phyloP scores from a whole-genome alignment of 2,329 filamentous ascomycete genomes.

The Akanthomyces muscarius region DNA sequence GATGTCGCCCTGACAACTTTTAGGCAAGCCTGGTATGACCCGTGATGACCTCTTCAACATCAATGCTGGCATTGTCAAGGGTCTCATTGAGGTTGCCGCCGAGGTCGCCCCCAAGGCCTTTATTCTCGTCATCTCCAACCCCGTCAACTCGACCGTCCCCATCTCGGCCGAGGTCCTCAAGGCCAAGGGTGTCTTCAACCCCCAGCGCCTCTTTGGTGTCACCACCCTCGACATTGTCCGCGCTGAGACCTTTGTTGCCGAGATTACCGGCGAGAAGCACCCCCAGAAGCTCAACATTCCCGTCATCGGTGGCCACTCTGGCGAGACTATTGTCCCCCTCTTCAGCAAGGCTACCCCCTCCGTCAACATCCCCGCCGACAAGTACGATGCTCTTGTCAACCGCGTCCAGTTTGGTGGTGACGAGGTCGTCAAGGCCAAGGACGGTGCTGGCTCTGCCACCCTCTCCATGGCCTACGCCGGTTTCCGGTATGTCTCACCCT shows the following conservation, averaged over 20 bases:
- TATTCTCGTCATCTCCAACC: slow-evolving; percentile 97
- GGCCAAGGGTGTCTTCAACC: slow-evolving; percentile 86
- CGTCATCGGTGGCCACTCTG: slow-evolving; percentile 95
- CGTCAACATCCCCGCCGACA: slow-evolving; percentile 79
- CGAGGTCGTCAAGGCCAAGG: slow-evolving; percentile 93
- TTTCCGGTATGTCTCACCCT: slow-evolving; percentile 61
- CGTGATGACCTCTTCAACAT: slow-evolving; percentile 99
- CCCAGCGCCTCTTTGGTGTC: slow-evolving; percentile 95
- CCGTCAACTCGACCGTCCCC: slow-evolving; percentile 97
- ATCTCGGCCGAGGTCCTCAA: slow-evolving; percentile 97
- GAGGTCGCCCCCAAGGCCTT: slow-evolving; percentile 89
- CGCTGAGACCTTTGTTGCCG: slow-evolving; percentile 91
- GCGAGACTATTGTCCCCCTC: slow-evolving; percentile 95
- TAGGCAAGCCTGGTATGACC: slow-evolving; percentile 98
- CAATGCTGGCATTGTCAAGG: slow-evolving; percentile 97
- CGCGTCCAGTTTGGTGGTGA: slow-evolving; percentile 98
- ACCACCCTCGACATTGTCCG: slow-evolving; percentile 98
- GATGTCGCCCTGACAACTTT: slow-evolving; percentile 4
- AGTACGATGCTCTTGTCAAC: slow-evolving; percentile 86
- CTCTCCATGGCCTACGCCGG: slow-evolving; percentile 95
- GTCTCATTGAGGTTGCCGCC: slow-evolving; percentile 81
- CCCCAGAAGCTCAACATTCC: slow-evolving; percentile 81
- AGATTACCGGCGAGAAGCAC: slow-evolving; percentile 76
- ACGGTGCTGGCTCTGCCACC: slow-evolving; percentile 83
- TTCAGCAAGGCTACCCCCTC: slow-evolving; percentile 86